Conservation (phyloP, 2,329 filamentous ascomycete species). For the Stemphylium beticola region DNA sequence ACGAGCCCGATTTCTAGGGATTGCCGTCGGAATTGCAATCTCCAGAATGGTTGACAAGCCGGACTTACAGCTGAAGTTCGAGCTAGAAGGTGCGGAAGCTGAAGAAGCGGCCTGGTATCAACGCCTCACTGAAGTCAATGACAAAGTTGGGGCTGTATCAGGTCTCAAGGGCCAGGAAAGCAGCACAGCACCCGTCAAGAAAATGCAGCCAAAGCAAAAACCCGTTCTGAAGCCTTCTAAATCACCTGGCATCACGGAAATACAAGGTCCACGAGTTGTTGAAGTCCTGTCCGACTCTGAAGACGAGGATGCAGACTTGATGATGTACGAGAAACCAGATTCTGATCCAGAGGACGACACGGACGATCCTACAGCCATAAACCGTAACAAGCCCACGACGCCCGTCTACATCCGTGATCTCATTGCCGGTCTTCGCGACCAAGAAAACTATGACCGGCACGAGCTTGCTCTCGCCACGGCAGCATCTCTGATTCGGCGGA, state of each 20-base stretch:
- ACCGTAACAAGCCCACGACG: constrained; percentile 79
- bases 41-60: constrained; percentile 69
- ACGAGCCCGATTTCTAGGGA: constrained; percentile 81
- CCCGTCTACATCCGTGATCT: constrained; percentile 93
- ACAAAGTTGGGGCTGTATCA: constrained; percentile 61
- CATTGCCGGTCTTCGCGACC: constrained; percentile 77
- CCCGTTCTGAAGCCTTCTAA: constrained; percentile 13
- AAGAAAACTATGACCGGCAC: constrained; percentile 84
- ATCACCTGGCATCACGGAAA: constrained; percentile 25
- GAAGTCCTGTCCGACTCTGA: constrained; percentile 59
- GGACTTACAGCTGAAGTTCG: constrained; percentile 79
- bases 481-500: constrained; percentile 81
- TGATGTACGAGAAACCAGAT: constrained; percentile 82
- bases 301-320: constrained; percentile 67
- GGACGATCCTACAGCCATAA: constrained; percentile 86
- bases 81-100: constrained; percentile 77
- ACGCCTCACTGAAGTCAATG: constrained; percentile 65
- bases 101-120: constrained; percentile 80
- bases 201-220: constrained; percentile 12
- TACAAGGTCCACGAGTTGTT: constrained; percentile 54
- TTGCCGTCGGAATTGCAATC: constrained; percentile 80
- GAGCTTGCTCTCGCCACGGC: constrained; percentile 79
- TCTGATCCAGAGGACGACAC: constrained; percentile 91
- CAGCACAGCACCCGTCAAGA: not conserved
- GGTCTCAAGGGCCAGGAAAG: constrained; percentile 18